These are phyloP conservation scores for Neolentinus lepideus DNA, from an alignment of 1,284 basidiomycete species.

Conservation along the genomic window DNA sequence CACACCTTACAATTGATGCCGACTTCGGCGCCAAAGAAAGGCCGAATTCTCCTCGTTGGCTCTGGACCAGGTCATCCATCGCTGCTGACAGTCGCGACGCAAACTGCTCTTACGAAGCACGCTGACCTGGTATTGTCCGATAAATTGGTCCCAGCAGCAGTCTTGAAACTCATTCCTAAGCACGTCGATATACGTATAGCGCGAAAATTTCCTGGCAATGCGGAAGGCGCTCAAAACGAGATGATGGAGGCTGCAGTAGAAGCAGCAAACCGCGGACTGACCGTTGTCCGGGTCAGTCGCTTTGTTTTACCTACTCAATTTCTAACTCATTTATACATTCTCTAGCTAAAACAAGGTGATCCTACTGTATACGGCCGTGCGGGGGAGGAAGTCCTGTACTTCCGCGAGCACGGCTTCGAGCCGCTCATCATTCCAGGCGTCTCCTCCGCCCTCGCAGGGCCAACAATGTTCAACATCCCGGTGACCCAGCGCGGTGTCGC, in stretches of 20 bases:
- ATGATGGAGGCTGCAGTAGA: constrained; percentile 89
- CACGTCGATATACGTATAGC: constrained; percentile 76
- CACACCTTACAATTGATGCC: constrained; percentile 24
- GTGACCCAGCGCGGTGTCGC: constrained; percentile 95
- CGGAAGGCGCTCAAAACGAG: constrained; percentile 90
- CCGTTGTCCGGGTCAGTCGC: constrained; percentile 72
- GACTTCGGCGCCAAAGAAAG: constrained; percentile 17
- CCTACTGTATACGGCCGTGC: constrained; percentile 92
- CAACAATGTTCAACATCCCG: constrained; percentile 85
- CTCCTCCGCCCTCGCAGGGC: constrained; percentile 83
- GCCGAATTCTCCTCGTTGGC: constrained; percentile 76
- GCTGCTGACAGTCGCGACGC: constrained; percentile 84
- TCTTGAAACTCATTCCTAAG: constrained; percentile 82
- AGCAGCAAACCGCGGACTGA: constrained; percentile 73
- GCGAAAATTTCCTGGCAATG: constrained; percentile 96
- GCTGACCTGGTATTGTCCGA: constrained; percentile 90
- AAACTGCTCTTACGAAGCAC: constrained; percentile 69
- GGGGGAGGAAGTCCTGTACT: constrained; percentile 92
- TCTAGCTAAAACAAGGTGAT: constrained; percentile 97
- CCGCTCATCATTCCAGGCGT: constrained; percentile 87
- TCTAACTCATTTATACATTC: neutral
- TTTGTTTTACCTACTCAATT: neutral
- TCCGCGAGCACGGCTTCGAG: constrained; percentile 80
- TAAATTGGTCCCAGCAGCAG: constrained; percentile 92
- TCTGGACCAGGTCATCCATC: constrained; percentile 94